These are phyloP conservation scores for Albizia julibrissin DNA, from an alignment of 306 rosid genomes.

Conservation along the genomic window DNA sequence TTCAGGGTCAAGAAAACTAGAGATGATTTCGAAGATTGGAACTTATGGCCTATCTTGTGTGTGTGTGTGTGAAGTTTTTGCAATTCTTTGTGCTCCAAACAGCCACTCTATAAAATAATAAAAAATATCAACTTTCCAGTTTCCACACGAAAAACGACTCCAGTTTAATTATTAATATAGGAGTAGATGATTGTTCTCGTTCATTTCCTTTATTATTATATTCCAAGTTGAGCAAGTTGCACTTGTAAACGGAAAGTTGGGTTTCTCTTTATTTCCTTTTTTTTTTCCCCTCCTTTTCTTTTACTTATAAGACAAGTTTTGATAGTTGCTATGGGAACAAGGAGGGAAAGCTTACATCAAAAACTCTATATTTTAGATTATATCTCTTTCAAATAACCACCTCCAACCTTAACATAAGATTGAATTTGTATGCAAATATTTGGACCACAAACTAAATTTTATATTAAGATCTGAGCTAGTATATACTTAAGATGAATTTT, in stretches of 20 bases:
- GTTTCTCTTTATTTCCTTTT: background rate
- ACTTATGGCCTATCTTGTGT: background rate
- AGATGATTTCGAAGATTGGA: background rate
- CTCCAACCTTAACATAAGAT: too few species aligned
- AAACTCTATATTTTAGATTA: background rate
- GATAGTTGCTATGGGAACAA: background rate
- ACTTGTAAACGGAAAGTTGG: background rate
- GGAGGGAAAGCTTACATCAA: background rate
- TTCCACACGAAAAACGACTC: background rate
- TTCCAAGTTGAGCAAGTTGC: background rate
- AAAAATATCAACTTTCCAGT: background rate
- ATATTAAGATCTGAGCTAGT: too few species aligned
- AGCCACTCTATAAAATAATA: background rate
- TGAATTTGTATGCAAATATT: too few species aligned
- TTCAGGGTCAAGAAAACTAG: background rate
- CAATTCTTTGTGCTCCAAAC: slow-evolving; percentile 19
- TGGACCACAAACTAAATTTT: too few species aligned
- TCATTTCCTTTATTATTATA: background rate
- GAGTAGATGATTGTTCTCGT: background rate
- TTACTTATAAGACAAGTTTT: too few species aligned
- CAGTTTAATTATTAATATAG: background rate
- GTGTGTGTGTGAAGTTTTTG: background rate
- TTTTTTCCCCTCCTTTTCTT: too few species aligned
- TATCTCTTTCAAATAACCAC: background rate
- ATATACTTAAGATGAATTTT: background rate